Conservation (phyloP, 1,284 basidiomycete genomes). For the Cutaneotrichosporon arboriforme region DNA sequence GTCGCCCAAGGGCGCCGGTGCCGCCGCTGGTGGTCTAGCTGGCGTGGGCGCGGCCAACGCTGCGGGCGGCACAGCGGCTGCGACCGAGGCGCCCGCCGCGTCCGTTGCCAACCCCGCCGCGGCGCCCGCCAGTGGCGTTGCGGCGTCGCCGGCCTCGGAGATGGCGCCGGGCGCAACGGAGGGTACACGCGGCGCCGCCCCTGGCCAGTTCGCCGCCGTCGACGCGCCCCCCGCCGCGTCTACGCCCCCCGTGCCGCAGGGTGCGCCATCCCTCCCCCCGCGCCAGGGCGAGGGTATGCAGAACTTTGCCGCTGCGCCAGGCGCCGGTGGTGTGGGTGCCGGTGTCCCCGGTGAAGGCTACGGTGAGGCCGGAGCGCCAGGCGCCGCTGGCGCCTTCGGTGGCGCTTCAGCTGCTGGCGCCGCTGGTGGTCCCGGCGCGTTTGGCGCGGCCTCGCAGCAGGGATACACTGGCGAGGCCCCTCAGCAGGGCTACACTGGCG, state of each 20-base stretch:
- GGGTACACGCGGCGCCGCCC: neutral
- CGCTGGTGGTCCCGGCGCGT: neutral
- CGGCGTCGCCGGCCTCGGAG: neutral
- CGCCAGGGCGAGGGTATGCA: neutral
- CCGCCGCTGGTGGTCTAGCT: neutral
- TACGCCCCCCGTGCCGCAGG: neutral
- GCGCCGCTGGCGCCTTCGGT: too few species aligned
- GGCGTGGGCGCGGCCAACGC: conserved; percentile 3
- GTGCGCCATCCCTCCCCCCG: neutral
- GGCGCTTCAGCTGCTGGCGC: neutral
- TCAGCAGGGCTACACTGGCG: too few species aligned
- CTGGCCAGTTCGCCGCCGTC: neutral
- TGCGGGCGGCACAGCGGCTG: conserved; percentile 1
- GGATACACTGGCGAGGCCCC: too few species aligned
- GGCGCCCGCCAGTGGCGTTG: neutral
- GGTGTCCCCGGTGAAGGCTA: too few species aligned
- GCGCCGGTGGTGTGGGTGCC: too few species aligned
- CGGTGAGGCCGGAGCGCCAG: too few species aligned
- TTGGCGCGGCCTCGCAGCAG: too few species aligned
- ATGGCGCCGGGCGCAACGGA: too few species aligned
- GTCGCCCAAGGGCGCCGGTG: neutral
- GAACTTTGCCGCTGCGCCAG: too few species aligned
- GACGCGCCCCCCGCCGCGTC: neutral
- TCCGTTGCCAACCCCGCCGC: neutral
- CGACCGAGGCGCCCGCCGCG: neutral